Conservation (phyloP, 768 basidiomycete genomes). For the Rhodotorula diobovata region DNA sequence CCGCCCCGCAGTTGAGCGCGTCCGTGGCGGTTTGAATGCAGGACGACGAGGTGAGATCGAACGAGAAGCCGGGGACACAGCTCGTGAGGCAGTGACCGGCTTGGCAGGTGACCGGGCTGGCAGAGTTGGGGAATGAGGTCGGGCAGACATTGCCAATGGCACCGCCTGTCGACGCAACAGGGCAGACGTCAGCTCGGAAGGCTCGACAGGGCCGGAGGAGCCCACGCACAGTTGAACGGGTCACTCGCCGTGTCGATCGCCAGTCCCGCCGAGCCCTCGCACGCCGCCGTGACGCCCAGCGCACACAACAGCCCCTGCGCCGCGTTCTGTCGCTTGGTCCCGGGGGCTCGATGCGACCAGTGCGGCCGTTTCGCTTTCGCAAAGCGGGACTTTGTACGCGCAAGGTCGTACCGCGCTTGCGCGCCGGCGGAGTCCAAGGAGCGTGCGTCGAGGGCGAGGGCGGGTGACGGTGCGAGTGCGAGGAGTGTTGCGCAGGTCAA, state of each 20-base stretch:
- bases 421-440: too few species aligned
- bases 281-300: neutral
- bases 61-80: constrained; percentile 7
- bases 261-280: neutral
- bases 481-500: too few species aligned
- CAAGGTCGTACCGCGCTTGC: too few species aligned
- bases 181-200: neutral
- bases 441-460: too few species aligned
- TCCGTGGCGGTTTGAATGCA: constrained; percentile 18
- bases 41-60: neutral
- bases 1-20: neutral
- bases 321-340: neutral
- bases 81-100: neutral
- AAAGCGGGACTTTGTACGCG: neutral
- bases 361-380: neutral
- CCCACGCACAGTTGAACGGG: neutral
- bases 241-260: neutral
- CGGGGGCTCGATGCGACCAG: neutral
- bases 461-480: too few species aligned
- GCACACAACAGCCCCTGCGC: neutral
- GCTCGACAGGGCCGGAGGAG: fast-evolving
- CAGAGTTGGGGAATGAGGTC: neutral
- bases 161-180: neutral
- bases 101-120: neutral
- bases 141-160: neutral